Conservation (phyloP, 1,139 yeast genomes). For the Hyphopichia burtonii region DNA sequence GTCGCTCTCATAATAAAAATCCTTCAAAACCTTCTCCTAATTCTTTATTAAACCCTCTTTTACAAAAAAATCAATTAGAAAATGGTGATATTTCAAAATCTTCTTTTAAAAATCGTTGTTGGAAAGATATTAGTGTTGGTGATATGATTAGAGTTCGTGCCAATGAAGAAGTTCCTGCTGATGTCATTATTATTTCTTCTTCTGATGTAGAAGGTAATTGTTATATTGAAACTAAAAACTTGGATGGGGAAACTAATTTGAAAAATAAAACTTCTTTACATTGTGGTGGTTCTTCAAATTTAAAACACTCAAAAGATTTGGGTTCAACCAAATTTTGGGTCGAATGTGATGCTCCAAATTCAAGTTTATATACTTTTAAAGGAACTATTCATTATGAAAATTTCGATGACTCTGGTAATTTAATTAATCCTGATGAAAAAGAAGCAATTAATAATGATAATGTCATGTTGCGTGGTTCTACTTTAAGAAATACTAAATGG, state of each 20-base stretch:
- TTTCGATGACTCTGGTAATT: constrained; percentile 35
- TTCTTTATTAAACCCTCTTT: constrained; percentile 34
- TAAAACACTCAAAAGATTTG: constrained; percentile 70
- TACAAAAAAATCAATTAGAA: constrained; percentile 19
- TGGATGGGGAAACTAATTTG: constrained; percentile 95
- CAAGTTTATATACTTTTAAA: constrained; percentile 78
- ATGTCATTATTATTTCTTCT: constrained; percentile 72
- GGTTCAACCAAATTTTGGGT: constrained; percentile 76
- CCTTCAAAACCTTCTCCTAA: constrained; percentile 17
- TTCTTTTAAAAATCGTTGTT: constrained; percentile 64
- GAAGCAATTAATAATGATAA: constrained; percentile 84
- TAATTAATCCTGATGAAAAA: constrained; percentile 43
- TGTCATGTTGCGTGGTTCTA: constrained; percentile 82
- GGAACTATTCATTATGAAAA: constrained; percentile 74
- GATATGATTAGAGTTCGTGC: constrained; percentile 81
- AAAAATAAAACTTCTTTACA: constrained; percentile 75
- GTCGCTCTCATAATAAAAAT: constrained; percentile 1
- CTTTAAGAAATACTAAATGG: constrained; percentile 93
- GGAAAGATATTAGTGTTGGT: constrained; percentile 92
- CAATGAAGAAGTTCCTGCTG: constrained; percentile 94
- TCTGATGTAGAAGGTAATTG: constrained; percentile 90
- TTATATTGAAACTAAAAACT: constrained; percentile 88
- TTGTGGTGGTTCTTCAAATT: constrained; percentile 55
- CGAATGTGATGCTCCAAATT: constrained; percentile 89
- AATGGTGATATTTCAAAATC: constrained; percentile 9